These are phyloP conservation scores for Begonia peltatifolia DNA, from an alignment of 306 rosid species.

Conservation along the genomic window DNA sequence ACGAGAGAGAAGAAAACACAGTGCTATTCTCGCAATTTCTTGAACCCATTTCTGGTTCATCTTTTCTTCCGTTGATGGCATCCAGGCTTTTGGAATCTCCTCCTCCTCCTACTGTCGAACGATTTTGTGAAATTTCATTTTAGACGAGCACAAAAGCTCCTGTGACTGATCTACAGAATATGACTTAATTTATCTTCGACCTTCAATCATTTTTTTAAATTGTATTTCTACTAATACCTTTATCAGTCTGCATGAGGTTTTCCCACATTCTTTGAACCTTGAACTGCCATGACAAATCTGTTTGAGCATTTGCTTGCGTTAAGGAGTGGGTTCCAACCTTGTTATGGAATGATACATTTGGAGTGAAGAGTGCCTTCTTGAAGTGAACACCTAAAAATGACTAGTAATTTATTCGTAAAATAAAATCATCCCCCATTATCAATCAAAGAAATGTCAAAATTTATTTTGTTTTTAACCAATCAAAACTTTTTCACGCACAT, in stretches of 20 bases:
- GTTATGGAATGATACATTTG: constrained; percentile 58
- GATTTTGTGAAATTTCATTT: neutral
- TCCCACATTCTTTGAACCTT: constrained; percentile 74
- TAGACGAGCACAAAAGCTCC: neutral
- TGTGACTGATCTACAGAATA: neutral
- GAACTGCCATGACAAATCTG: constrained; percentile 88
- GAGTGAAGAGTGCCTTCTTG: constrained; percentile 82
- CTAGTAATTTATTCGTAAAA: too few relatives aligned
- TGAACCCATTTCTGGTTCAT: constrained; percentile 31
- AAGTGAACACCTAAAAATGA: constrained; percentile 51
- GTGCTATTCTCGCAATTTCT: constrained; percentile 52
- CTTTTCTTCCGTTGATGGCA: constrained; percentile 31
- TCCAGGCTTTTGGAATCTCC: constrained; percentile 24
- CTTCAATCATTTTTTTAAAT: too few relatives aligned
- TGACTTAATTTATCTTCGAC: neutral
- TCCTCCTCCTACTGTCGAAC: constrained; percentile 23
- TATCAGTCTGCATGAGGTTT: constrained; percentile 46
- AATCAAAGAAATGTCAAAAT: neutral
- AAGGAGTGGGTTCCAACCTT: constrained; percentile 67
- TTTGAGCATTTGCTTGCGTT: constrained; percentile 32
- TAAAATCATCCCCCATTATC: too few relatives aligned
- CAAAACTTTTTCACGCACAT: neutral
- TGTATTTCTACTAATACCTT: constrained; percentile 25
- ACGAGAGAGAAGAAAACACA: constrained; percentile 71
- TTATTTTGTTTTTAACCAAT: too few relatives aligned